phyloP scores from a whole-genome alignment of 2,329 filamentous ascomycete species.

The Beauveria brongniartii region DNA sequence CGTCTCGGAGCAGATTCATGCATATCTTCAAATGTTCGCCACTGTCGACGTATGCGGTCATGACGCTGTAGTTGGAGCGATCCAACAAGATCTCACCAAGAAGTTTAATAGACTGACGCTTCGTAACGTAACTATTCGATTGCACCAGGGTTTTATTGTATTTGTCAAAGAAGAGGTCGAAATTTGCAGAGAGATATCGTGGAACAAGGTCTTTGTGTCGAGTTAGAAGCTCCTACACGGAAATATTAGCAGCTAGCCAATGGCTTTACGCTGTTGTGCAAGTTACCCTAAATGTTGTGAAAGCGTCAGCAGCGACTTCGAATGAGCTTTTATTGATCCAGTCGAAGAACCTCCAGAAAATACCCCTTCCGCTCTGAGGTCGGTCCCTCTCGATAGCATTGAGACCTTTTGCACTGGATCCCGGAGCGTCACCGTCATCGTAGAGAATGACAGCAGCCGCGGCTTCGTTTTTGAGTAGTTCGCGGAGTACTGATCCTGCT shows the following conservation, averaged over 20 bases:
- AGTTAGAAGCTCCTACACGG: constrained; percentile 72
- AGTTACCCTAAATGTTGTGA: constrained; percentile 84
- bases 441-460: constrained; percentile 88
- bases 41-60: constrained; percentile 93
- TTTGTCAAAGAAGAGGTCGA: constrained; percentile 83
- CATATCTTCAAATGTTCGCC: constrained; percentile 96
- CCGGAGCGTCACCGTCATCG: constrained; percentile 68
- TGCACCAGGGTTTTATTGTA: constrained; percentile 86
- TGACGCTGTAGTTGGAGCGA: constrained; percentile 92
- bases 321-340: constrained; percentile 97
- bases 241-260: neutral
- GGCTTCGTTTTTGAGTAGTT: constrained; percentile 82
- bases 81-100: constrained; percentile 92
- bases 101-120: constrained; percentile 95
- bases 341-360: constrained; percentile 95
- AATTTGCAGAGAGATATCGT: constrained; percentile 80
- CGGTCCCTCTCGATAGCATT: constrained; percentile 68
- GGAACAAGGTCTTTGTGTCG: constrained; percentile 89
- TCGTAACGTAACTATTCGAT: constrained; percentile 94
- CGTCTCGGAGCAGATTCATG: constrained; percentile 94
- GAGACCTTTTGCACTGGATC: constrained; percentile 67
- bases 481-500: constrained; percentile 80
- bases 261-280: neutral
- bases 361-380: constrained; percentile 68
- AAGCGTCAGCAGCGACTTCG: constrained; percentile 93